Base-by-base conservation (phyloP, 495 filamentous ascomycete species). In the Darksidea phi region DNA sequence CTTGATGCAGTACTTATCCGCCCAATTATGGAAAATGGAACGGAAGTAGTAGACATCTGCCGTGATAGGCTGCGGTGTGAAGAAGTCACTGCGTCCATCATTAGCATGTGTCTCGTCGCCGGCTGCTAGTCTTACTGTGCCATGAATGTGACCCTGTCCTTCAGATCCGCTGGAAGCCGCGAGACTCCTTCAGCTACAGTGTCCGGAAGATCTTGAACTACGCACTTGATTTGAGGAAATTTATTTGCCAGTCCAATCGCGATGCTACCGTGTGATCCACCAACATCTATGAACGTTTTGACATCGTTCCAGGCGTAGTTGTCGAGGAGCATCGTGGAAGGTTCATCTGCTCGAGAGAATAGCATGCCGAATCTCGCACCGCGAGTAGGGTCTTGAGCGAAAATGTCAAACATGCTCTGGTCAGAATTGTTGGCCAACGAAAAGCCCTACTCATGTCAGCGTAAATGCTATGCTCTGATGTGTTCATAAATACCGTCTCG, bases 351-450 rank as follows among this genome's bases (percentile, higher is more conserved):
- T 23, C 46, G 6, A 11, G 37, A 21, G 53, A 56, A 56, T 17
- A 56, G 11, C 37, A 24, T 56, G 23, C 37, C 53, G 37, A 56
- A 56, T 47, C 53, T 45, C 20, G 37, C 41, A 4, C 37, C 37
- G 1, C 53, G 53, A 10, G 37, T 8, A 10, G 1, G 10, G 17
- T 45, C 41, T 17, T 47, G 1, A 3, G 41, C 53, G 20, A 56
- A 56, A 20, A 56, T 24, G 2, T 56, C 53, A n/a, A 25, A 56
- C 53, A 56, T 56, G 24, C 53, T 45, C 23, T 56, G 45, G 37
- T 45, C 20, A 13, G 37, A 43, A 28, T 56, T 56, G 28, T 47
- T 57, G 41, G 28, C 49, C 3, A 52, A 24, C 8, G 49, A 12
- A 34, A 52, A 52, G 2, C 49, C 49, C 21, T 51, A 21, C 13